Conservation (phyloP, 202 grass and related monocot species). For the Dendrocalamus latiflorus region DNA sequence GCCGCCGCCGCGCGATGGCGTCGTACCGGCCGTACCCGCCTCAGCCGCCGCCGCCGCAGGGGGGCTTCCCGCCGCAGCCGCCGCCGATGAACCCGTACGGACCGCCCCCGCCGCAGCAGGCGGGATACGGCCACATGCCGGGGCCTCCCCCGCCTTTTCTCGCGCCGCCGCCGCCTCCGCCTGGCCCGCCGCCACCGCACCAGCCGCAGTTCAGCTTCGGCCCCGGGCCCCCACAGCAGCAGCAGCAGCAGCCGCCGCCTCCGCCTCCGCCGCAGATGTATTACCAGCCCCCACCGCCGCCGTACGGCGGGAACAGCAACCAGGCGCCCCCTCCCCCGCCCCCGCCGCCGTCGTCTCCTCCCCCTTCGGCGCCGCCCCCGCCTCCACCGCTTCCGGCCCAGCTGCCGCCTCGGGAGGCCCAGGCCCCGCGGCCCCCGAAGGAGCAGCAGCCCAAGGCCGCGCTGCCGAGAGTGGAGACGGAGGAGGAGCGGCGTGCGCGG, state of each 20-base stretch:
- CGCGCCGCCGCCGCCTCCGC: slow-evolving; percentile 36
- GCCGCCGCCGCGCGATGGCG: slow-evolving; percentile 39
- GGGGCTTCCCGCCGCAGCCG: slow-evolving; percentile 50
- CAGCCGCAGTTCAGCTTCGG: slow-evolving; percentile 41
- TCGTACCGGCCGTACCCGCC: slow-evolving; percentile 66
- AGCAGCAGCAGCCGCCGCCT: no score
- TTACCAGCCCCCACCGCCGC: no score
- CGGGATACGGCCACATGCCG: slow-evolving; percentile 30
- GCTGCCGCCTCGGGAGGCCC: slow-evolving; percentile 14
- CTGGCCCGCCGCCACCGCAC: slow-evolving; percentile 35
- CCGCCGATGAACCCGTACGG: slow-evolving; percentile 29
- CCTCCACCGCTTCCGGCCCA: slow-evolving; percentile 45
- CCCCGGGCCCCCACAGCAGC: no score
- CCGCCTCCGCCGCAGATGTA: neutral
- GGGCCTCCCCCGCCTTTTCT: slow-evolving; percentile 20
- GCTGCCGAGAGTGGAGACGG: slow-evolving; percentile 50
- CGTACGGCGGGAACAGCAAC: no score
- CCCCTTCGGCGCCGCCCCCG: slow-evolving; percentile 38
- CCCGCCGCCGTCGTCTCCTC: slow-evolving; percentile 42
- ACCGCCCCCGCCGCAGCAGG: slow-evolving; percentile 25
- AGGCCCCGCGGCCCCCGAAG: slow-evolving; percentile 21
- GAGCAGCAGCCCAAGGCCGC: slow-evolving; percentile 42
- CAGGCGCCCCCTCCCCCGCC: slow-evolving; percentile 50
- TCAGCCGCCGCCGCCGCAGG: slow-evolving; percentile 13
- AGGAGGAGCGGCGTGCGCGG: slow-evolving; percentile 67